These are phyloP conservation scores for Margaritispora aquatica DNA, from an alignment of 495 filamentous ascomycete species.

Conservation along the genomic window DNA sequence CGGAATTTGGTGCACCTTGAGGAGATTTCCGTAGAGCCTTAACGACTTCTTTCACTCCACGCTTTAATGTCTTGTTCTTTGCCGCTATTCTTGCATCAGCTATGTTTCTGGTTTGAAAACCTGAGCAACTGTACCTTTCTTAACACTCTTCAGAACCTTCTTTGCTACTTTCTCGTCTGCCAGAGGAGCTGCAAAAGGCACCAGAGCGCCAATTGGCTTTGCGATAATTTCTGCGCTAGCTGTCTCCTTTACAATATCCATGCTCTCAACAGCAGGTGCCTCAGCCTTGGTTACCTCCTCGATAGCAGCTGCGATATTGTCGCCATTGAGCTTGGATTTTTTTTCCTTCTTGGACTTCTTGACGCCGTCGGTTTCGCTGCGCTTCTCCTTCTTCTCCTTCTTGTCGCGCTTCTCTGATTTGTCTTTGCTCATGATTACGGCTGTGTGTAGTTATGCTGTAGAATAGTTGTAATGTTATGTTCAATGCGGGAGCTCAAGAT, in stretches of 20 bases:
- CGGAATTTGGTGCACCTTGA: constrained; percentile 41
- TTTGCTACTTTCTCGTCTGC: constrained; percentile 86
- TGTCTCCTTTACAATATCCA: constrained; percentile 42
- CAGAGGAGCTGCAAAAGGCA: constrained; percentile 90
- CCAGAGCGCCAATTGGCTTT: constrained; percentile 62
- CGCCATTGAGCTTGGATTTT: constrained; percentile 58
- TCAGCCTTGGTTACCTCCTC: constrained; percentile 35
- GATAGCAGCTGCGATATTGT: constrained; percentile 47
- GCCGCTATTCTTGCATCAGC: constrained; percentile 51
- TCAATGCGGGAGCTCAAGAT: neutral
- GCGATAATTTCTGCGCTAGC: constrained; percentile 11
- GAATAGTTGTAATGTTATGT: neutral
- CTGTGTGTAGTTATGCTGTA: neutral
- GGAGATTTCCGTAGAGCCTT: constrained; percentile 91
- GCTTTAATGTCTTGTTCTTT: constrained; percentile 87
- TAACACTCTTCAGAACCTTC: constrained; percentile 88
- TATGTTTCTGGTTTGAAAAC: neutral
- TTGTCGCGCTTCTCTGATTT: constrained; percentile 40
- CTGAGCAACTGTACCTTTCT: constrained; percentile 64
- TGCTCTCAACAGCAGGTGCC: constrained; percentile 31
- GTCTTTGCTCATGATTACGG: constrained; percentile 23
- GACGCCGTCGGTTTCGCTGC: constrained; percentile 68
- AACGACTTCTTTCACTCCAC: constrained; percentile 97
- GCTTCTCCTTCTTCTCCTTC: constrained; percentile 81
- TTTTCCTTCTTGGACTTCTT: constrained; percentile 67